Evolutionary conservation across 2,329 filamentous ascomycete genomes (phyloP), one percentile per base, ranked within the genome.

Genomic region (Ramularia endophylla): DNA sequence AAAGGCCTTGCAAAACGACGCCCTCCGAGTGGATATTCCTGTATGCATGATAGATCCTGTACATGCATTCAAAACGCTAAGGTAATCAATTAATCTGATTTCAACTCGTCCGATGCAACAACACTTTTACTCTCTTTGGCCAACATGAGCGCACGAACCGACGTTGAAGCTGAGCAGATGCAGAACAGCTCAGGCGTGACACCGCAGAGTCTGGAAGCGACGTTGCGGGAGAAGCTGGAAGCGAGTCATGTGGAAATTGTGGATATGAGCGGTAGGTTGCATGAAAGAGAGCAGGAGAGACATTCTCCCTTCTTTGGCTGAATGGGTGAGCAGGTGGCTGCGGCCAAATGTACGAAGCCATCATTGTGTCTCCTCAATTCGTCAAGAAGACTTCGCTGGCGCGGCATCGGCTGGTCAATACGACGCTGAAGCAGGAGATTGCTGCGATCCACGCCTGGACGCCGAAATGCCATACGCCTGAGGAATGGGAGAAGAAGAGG

Each of bases 381-480:
- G 61, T 62, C 18, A 71, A 71, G 58, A 73, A 74, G 72, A 77
- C 61, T 53, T 85, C 85, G 38, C 78, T 95, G 43, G 87, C 87
- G 61, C 78, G 89, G 43, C 87, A 95, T 66, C 81, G 89, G 31
- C 74, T 94, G 48, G 88, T 94, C 55, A 95, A 95, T 66, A 75
- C 75, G 12, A 80, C 81, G 4, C 72, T 95, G 55, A 90, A 88
- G 69, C 77, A 82, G 34, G 88, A 95, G 68, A 94, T 95, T 62
- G 85, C 86, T 12, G 78, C 77, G 51, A 94, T 95, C 55, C 89
- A 95, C 70, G 89, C 89, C 28, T 95, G 89, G 89, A 94, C 87
- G 41, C 87, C 88, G 19, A 94, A 88, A 68, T 95, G 89, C 64
- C 85, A 88, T 69, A 95, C 89, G 7, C 86, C 87, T 0, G 86